These are phyloP conservation scores for Cladophialophora exuberans DNA, from an alignment of 2,329 filamentous ascomycete species.

Conservation along the genomic window DNA sequence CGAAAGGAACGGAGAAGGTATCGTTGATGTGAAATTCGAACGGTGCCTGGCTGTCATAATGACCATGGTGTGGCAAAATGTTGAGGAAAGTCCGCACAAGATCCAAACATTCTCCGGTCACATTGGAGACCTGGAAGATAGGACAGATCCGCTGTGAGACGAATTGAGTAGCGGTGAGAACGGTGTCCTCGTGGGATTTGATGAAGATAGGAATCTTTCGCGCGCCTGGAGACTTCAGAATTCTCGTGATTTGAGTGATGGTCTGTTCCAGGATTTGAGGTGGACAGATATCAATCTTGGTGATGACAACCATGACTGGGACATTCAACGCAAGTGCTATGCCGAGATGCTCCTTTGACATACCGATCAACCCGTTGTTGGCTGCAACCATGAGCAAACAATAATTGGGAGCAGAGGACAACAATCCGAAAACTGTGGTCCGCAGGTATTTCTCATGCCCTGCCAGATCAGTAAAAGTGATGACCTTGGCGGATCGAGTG, in stretches of 20 bases:
- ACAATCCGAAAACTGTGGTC: constrained; percentile 92
- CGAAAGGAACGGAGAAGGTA: constrained; percentile 96
- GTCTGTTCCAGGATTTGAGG: constrained; percentile 95
- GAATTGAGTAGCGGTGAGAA: constrained; percentile 95
- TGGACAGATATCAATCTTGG: constrained; percentile 98
- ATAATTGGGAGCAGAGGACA: constrained; percentile 95
- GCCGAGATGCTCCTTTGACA: constrained; percentile 97
- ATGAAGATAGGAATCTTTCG: constrained; percentile 96
- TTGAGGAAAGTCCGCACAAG: constrained; percentile 92
- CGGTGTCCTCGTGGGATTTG: constrained; percentile 85
- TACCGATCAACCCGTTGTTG: constrained; percentile 94
- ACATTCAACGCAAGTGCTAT: constrained; percentile 94
- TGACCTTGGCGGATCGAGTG: constrained; percentile 90
- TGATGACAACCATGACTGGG: constrained; percentile 95
- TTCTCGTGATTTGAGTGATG: constrained; percentile 85
- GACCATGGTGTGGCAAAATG: constrained; percentile 90
- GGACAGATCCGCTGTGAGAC: constrained; percentile 94
- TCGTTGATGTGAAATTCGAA: constrained; percentile 98
- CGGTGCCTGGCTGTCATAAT: constrained; percentile 83
- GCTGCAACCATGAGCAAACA: constrained; percentile 97
- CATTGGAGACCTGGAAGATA: constrained; percentile 97
- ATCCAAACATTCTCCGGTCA: constrained; percentile 88
- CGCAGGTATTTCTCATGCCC: constrained; percentile 94
- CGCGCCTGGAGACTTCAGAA: constrained; percentile 90
- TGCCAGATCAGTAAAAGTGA: constrained; percentile 92